Conservation (phyloP, 306 rosid genomes). For the Dalbergia cultrata region DNA sequence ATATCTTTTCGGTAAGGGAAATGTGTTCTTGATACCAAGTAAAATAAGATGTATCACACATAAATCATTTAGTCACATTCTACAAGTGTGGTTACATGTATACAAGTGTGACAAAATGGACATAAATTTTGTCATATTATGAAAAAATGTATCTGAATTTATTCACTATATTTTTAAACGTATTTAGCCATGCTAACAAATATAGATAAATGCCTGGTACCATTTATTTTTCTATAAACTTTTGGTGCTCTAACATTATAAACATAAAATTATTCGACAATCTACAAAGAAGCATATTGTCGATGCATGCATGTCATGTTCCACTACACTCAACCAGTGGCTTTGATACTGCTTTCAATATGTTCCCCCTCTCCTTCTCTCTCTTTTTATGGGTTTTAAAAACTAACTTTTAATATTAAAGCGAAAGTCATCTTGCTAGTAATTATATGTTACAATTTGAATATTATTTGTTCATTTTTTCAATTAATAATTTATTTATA, state of each 20-base stretch:
- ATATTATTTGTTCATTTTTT: not conserved
- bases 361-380: not conserved
- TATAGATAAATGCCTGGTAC: not conserved
- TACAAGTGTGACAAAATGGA: no score
- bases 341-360: not conserved
- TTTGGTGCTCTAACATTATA: no score
- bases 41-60: no score
- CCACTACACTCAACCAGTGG: not conserved
- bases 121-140: no score
- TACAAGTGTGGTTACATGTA: no score
- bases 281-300: not conserved
- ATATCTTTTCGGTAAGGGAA: not conserved
- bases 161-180: no score
- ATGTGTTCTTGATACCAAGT: no score
- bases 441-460: not conserved
- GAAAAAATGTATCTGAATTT: no score
- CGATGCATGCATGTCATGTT: conserved; percentile 3
- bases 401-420: conserved; percentile 1
- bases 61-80: no score
- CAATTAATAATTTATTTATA: not conserved
- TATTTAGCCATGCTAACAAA: no score
- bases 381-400: not conserved
- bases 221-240: conserved; percentile 14
- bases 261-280: not conserved
- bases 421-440: not conserved